Evolutionary conservation across 2,329 filamentous ascomycete genomes (phyloP).

Genomic region (Plenodomus lindquistii): DNA sequence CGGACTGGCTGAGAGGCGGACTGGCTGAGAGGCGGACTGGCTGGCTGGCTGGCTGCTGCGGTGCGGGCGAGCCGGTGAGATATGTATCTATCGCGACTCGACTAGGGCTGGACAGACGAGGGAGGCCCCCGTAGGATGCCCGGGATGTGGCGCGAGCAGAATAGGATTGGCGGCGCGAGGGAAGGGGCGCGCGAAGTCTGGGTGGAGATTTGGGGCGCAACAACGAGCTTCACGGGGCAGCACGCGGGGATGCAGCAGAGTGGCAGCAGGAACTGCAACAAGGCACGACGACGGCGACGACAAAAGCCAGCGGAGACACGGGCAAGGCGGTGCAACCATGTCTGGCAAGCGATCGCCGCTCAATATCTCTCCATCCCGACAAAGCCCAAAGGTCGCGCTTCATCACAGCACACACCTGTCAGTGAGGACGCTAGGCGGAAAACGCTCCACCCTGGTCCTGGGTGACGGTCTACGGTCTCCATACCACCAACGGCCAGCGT

Average conservation of each 20-base stretch:
- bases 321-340: not conserved
- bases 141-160: slow-evolving; percentile 2
- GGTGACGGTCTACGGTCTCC: not conserved
- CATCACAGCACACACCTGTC: slow-evolving; percentile 7
- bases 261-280: not conserved
- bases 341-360: slow-evolving; percentile 8
- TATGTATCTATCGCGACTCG: not conserved
- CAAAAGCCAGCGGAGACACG: not conserved
- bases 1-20: slow-evolving; percentile 2
- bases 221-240: not conserved
- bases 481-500: not conserved
- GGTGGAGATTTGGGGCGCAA: not conserved
- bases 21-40: not conserved
- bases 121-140: not conserved
- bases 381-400: slow-evolving; percentile 4
- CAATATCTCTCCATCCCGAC: not conserved
- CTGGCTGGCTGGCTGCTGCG: not conserved
- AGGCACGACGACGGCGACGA: slow-evolving; percentile 3
- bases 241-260: not conserved
- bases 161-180: slow-evolving; percentile 3
- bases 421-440: slow-evolving; percentile 6
- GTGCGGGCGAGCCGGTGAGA: not conserved
- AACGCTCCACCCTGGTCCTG: slow-evolving; percentile 1
- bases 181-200: not conserved
- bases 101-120: not conserved